Evolutionary conservation across 2,329 filamentous ascomycete species (phyloP), one percentile per base, ranked within the genome.

Genomic region (Apiospora hydei): DNA sequence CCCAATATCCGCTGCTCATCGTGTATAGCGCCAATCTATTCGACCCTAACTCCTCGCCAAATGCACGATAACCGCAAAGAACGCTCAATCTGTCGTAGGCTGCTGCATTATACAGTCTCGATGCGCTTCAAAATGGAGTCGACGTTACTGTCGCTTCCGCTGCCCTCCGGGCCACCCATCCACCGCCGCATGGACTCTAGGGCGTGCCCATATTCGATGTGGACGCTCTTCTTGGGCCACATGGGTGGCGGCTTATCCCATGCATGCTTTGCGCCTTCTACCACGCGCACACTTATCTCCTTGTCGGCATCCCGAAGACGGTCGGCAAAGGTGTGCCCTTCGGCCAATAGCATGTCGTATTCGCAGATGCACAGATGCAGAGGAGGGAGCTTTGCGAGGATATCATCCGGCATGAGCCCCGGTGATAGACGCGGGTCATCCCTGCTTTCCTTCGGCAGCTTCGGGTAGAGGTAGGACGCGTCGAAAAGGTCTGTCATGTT

Each of bases 401-500:
- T 44, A 18, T 73, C 73, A 44, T 79, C 78, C 0, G 77, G 69
- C 77, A 79, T 79, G 24, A 79, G 49, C 47, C 77, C 74, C 69
- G 82, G 90, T 0, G 88, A 91, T 2, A 92, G 82, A 14, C 87
- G 85, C 2, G 86, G 87, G 73, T 90, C 86, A 10, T 81, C 82
- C 10, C 88, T 84, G 41, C 87, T 80, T 24, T 73, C 75, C 30
- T 74, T 73, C 3, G 84, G 81, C 6, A 85, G 82, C 10, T 85
- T 81, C 2, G 88, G 88, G 72, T 87, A 86, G 46, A 92, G 80
- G 77, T 92, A 92, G 0, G 86, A 87, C 6, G 88, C 86, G 76
- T 92, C 90, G 76, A 92, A 91, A 10, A 92, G 83, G 73, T 90
- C 85, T 0, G 90, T 91, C 71, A 92, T 81, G 46, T 83, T 81